phyloP scores from a whole-genome alignment of 805 yeast species.

The Deakozyma indianensis region DNA sequence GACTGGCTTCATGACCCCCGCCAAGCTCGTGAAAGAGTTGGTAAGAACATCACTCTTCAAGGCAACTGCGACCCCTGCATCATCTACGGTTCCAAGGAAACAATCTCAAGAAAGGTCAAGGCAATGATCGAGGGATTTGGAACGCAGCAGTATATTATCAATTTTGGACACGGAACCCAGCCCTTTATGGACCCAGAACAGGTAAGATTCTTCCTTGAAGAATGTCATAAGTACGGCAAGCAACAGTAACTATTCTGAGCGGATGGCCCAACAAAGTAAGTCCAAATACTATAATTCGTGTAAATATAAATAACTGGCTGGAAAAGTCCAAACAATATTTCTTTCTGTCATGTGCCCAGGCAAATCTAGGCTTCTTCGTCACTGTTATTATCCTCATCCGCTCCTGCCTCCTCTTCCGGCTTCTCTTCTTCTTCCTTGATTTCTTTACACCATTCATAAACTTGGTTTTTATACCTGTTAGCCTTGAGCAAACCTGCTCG shows the following conservation, averaged over 20 bases:
- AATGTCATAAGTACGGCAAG: conserved; percentile 65
- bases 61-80: conserved; percentile 95
- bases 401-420: conserved; percentile 20
- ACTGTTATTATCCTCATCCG: background rate
- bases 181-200: conserved; percentile 95
- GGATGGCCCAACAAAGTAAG: conserved; percentile 1
- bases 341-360: no score
- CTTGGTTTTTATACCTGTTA: conserved; percentile 53
- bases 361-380: no score
- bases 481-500: conserved; percentile 69
- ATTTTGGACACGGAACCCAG: conserved; percentile 97
- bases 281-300: no score
- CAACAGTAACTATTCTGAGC: background rate
- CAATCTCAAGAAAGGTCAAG: conserved; percentile 67
- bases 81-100: conserved; percentile 79
- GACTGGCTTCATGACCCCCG: conserved; percentile 85
- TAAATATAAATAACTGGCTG: no score
- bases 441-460: conserved; percentile 76
- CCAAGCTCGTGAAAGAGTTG: conserved; percentile 62
- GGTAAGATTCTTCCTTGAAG: conserved; percentile 70
- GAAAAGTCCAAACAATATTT: no score
- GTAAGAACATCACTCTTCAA: conserved; percentile 65
- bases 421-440: conserved; percentile 49
- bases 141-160: conserved; percentile 77
- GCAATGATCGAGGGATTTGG: conserved; percentile 85